Conservation (phyloP, 2,329 filamentous ascomycete species). For the Fusarium sp. region DNA sequence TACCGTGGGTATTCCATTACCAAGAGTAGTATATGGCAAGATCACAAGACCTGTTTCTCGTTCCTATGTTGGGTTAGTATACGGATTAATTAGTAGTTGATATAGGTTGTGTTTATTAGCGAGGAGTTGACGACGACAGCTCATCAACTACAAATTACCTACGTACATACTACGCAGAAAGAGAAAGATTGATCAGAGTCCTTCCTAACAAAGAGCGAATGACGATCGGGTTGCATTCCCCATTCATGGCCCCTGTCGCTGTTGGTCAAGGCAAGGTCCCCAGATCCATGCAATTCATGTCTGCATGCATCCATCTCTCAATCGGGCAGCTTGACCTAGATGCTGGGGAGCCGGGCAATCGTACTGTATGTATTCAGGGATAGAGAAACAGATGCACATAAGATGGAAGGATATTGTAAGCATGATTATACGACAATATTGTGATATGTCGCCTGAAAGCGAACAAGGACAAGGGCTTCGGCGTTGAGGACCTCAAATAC, state of each 20-base stretch:
- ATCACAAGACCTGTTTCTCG: background rate
- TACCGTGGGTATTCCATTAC: slow-evolving; percentile 3
- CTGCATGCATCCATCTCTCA: slow-evolving; percentile 32
- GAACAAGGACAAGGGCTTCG: background rate
- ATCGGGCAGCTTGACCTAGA: slow-evolving; percentile 19
- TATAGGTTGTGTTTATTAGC: background rate
- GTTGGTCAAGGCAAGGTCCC: background rate
- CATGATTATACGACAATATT: background rate
- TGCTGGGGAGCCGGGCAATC: background rate
- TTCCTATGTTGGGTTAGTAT: background rate
- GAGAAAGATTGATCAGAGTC: slow-evolving; percentile 1
- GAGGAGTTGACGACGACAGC: background rate
- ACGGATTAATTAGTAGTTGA: background rate
- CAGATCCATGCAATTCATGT: slow-evolving; percentile 22
- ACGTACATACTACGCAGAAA: background rate
- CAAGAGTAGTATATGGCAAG: background rate
- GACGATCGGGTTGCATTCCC: background rate
- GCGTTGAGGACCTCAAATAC: background rate
- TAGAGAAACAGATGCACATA: background rate
- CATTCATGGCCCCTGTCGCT: background rate
- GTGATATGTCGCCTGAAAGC: background rate
- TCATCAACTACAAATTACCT: background rate
- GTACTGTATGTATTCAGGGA: background rate
- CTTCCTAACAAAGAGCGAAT: background rate
- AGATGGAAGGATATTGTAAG: background rate